phyloP scores from a whole-genome alignment of 192 early-diverging fungal species.

The Backusella luteola region DNA sequence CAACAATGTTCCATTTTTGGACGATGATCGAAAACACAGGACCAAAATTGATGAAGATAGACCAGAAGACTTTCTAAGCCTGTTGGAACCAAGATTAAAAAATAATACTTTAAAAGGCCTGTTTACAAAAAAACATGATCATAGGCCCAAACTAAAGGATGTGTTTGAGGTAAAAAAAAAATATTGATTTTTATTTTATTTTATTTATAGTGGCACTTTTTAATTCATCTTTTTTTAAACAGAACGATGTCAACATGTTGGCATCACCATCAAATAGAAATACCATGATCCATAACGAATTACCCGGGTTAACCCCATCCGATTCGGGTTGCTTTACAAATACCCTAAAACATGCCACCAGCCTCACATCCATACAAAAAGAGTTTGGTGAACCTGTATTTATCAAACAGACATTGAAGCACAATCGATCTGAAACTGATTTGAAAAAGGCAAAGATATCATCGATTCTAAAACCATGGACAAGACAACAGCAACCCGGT shows the following conservation, averaged over 20 bases:
- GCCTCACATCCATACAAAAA: conserved; percentile 16
- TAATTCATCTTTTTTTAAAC: background rate
- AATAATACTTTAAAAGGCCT: background rate
- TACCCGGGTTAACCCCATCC: background rate
- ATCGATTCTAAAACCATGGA: conserved; percentile 8
- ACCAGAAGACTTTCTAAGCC: background rate
- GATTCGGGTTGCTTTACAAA: conserved; percentile 12
- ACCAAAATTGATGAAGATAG: background rate
- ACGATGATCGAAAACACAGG: background rate
- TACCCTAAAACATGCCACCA: background rate
- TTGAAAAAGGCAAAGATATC: conserved; percentile 9
- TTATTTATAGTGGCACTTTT: background rate
- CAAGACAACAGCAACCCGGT: background rate
- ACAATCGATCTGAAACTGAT: conserved; percentile 29
- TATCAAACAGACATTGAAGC: conserved; percentile 23
- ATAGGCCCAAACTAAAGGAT: background rate
- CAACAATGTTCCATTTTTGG: background rate
- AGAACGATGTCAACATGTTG: conserved; percentile 8
- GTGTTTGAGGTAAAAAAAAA: background rate
- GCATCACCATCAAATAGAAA: conserved; percentile 26
- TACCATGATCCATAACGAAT: conserved; percentile 6
- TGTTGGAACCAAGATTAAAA: background rate
- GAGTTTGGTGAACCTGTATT: conserved; percentile 29
- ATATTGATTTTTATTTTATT: background rate
- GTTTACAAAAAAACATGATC: background rate